Evolutionary conservation across 768 basidiomycete genomes (phyloP), one percentile per base, ranked within the genome.

Genomic region (Pisolithus microcarpus): DNA sequence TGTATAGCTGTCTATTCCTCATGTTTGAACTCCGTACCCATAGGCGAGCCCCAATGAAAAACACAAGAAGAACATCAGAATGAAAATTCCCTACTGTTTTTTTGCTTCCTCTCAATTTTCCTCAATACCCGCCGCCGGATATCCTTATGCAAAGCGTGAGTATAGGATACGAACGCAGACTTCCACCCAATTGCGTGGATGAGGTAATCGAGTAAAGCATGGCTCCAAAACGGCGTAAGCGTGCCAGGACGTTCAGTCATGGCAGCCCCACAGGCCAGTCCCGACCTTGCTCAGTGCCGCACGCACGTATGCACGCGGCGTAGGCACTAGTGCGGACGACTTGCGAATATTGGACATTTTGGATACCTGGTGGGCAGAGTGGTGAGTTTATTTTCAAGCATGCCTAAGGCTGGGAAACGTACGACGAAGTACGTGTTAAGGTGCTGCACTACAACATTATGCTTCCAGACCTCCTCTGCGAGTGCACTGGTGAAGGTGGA

Each of bases 351-450:
- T 96, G 39, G 91, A 92, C 70, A 99, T 85, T 61, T 91, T 89
- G 13, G 94, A 93, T 8, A 88, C 86, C 91, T 94, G 58, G 34
- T 10, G 46, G 40, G 49, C 42, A 3, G 51, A 15, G 11, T 4
- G 18, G 13, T 13, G 19, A 19, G 23, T 19, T 4, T n/a, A 19
- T 36, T 16, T 39, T 5, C 5, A 36, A 13, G 0, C 21, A 5
- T 1, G 24, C 38, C 19, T 21, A 1, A 51, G 46, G 43, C 9
- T 31, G 31, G 43, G 9, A 24, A 19, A 79, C 85, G 44, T 67
- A 93, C 94, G 44, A 99, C 93, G 64, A 94, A 98, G 72, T 90
- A 93, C 0, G 95, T 89, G 71, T 95, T 92, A 53, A 92, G 71
- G 61, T 91, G 79, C 64, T 89, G 80, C 43, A 97, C 91, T 40